Base-by-base conservation (phyloP, 1,284 basidiomycete species). In the Trichosporon inkin region DNA sequence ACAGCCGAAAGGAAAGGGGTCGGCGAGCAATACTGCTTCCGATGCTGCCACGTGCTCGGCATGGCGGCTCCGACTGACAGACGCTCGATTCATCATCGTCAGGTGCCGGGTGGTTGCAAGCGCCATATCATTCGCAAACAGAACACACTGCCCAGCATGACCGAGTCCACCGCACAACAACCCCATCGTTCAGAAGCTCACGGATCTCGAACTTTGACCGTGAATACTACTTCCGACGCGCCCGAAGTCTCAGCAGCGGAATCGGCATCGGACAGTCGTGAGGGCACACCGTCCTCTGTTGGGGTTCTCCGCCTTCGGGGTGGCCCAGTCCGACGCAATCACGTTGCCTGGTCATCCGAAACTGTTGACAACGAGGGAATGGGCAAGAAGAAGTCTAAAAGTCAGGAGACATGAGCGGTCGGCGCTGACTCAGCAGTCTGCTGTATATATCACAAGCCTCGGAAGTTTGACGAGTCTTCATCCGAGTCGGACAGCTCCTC, bases 401-500 rank as follows among this genome's bases (percentile, higher is more conserved):
- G 80, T 80, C 56, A 63, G 77, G 70, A 6, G 20, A 10, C n/a
- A 4, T 24, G n/a, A 7, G 34, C 11, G 14, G 40, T 34, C 11
- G 37, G 34, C 11, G 22, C 62, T 65, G 55, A 64, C 37, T 28
- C 10, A 38, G 34, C 56, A 81, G 80, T 81, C 56, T 81, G 80
- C 67, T 81, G 80, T 61, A 81, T 81, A 65, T 81, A 81, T 53
- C 79, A 80, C 64, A 78, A 78, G 62, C 80, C 80, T 1, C 71
- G 73, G 51, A 71, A 72, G 17, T 79, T 72, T 59, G 78, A 79
- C 61, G 78, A 80, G 67, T 78, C 78, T 1, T 78, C 76, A 0
- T 78, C 75, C 36, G 77, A 79, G 56, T 80, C 79, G 4, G 71
- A 70, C 20, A 73, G 70, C 3, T 74, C 71, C 14, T 70, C 71